These are phyloP conservation scores for Fusarium poae DNA, from an alignment of 2,329 filamentous ascomycete genomes.

Conservation along the genomic window DNA sequence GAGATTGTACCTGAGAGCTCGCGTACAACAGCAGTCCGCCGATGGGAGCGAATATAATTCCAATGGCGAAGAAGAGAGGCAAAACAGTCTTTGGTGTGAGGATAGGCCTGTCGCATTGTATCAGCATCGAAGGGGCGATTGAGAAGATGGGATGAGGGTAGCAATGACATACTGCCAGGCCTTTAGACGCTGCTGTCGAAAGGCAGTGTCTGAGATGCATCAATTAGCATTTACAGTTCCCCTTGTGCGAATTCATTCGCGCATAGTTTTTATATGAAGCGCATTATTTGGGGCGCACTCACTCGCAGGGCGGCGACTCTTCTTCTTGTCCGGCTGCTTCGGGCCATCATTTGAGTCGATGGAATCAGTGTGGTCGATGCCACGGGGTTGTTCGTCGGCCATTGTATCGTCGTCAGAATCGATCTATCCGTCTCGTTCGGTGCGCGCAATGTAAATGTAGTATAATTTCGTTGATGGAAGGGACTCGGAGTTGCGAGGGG, in stretches of 20 bases:
- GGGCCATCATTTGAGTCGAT: constrained; percentile 67
- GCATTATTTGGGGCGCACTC: constrained; percentile 50
- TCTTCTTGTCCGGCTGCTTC: constrained; percentile 78
- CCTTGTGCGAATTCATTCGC: neutral
- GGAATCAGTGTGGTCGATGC: constrained; percentile 64
- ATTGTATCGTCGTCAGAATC: constrained; percentile 54
- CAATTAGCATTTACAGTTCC: constrained; percentile 35
- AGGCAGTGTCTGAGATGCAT: constrained; percentile 81
- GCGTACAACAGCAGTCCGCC: constrained; percentile 89
- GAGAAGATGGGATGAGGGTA: constrained; percentile 13
- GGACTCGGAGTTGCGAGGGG: constrained; percentile 13
- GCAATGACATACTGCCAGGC: constrained; percentile 89
- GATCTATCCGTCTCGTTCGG: constrained; percentile 2
- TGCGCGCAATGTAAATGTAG: constrained; percentile 29
- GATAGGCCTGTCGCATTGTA: constrained; percentile 75
- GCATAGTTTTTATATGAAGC: neutral
- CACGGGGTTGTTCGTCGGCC: constrained; percentile 61
- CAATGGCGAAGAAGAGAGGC: constrained; percentile 90
- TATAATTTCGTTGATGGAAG: constrained; percentile 32
- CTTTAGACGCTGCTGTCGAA: constrained; percentile 95
- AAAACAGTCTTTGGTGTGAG: constrained; percentile 94
- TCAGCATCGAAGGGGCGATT: constrained; percentile 53
- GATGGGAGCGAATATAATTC: constrained; percentile 92
- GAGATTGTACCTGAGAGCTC: constrained; percentile 74
- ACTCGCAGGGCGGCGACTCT: constrained; percentile 94